Percentiles rank a stretch among this genome's conserved stretches.
Conservation (phyloP, 192 early-diverging fungal species). For the Umbelopsis vinacea region DNA sequence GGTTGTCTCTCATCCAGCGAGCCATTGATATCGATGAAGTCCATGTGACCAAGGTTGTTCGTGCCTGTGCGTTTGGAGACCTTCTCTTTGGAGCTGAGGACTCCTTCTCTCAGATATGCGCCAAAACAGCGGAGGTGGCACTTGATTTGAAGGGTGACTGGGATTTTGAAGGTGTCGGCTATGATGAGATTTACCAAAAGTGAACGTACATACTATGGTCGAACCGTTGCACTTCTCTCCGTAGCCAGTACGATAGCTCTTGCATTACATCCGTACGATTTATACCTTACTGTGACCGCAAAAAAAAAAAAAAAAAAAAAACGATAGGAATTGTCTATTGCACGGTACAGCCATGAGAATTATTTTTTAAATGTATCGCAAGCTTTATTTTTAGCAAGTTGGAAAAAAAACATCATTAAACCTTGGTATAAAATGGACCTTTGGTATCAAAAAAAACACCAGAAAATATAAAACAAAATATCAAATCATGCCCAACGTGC, state of each 20-base stretch:
- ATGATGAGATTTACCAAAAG: constrained; percentile 24
- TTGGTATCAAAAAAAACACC: not conserved
- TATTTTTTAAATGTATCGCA: too few relatives aligned
- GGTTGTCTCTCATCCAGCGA: constrained; percentile 49
- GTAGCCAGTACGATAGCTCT: not conserved
- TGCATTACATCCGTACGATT: not conserved
- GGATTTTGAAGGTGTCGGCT: constrained; percentile 39
- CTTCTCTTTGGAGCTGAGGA: constrained; percentile 40
- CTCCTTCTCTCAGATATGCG: constrained; percentile 18
- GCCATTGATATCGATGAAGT: constrained; percentile 54
- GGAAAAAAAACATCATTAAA: too few relatives aligned
- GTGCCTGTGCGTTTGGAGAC: constrained; percentile 55
- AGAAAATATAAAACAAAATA: not conserved
- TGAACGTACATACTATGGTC: not conserved
- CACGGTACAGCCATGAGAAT: too few relatives aligned
- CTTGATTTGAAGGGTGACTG: constrained; percentile 42
- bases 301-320: too few relatives aligned
- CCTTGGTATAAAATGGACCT: too few relatives aligned
- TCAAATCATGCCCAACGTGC: too few relatives aligned
- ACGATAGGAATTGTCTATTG: too few relatives aligned
- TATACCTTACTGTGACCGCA: not conserved
- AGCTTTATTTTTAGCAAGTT: too few relatives aligned
- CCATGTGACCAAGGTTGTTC: constrained; percentile 59
- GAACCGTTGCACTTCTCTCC: not conserved
- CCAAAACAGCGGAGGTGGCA: constrained; percentile 38